These are phyloP conservation scores for Globisporangium iwayamae DNA, from an alignment of 352 stramenopile species.

Conservation along the genomic window DNA sequence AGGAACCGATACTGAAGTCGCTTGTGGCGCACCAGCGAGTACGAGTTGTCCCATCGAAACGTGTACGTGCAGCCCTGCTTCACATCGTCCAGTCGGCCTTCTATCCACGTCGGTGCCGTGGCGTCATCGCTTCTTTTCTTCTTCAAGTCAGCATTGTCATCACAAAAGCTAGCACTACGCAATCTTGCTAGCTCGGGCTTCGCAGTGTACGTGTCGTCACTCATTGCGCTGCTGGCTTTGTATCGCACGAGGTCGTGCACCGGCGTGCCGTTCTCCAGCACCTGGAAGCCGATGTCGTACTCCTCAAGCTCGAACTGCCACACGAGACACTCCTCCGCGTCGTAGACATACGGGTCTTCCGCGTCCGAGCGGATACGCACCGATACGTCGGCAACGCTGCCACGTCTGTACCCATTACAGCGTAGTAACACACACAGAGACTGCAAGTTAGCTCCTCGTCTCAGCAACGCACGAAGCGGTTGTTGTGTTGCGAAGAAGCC, in stretches of 20 bases:
- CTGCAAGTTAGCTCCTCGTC: neutral
- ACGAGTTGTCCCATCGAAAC: conserved; percentile 74
- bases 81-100: conserved; percentile 31
- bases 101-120: conserved; percentile 15
- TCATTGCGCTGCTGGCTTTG: conserved; percentile 14
- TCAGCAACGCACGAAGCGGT: neutral
- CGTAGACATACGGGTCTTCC: conserved; percentile 12
- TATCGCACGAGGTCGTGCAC: conserved; percentile 37
- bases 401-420: conserved; percentile 24
- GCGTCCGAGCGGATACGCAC: conserved; percentile 24
- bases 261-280: conserved; percentile 39
- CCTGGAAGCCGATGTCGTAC: conserved; percentile 58
- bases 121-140: neutral
- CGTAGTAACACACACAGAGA: neutral
- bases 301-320: conserved; percentile 68
- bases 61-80: conserved; percentile 40
- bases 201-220: neutral
- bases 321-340: conserved; percentile 34
- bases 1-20: conserved; percentile 55
- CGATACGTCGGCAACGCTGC: conserved; percentile 43
- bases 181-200: neutral
- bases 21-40: conserved; percentile 72
- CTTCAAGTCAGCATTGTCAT: conserved; percentile 4
- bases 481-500: neutral
- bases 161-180: conserved; percentile 10